phyloP scores from a whole-genome alignment of 2,329 filamentous ascomycete species.

The Arthrobotrys entomopaga region DNA sequence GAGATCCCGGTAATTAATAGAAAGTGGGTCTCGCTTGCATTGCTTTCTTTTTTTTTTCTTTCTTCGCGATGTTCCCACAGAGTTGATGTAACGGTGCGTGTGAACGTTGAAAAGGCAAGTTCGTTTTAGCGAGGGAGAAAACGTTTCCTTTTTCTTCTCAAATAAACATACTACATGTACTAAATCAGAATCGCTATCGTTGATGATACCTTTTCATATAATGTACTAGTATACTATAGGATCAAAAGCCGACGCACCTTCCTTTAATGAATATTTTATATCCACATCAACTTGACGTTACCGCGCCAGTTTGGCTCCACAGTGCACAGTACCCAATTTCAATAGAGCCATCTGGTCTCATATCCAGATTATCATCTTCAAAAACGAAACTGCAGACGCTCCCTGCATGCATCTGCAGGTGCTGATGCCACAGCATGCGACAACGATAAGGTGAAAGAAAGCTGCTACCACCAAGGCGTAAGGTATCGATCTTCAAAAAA shows the following conservation, averaged over 20 bases:
- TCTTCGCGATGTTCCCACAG: conserved; percentile 46
- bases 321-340: not conserved
- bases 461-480: not conserved
- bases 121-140: too few relatives aligned
- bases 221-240: too few relatives aligned
- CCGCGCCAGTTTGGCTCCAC: conserved; percentile 11
- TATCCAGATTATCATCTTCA: too few relatives aligned
- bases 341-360: too few relatives aligned
- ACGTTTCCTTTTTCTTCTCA: too few relatives aligned
- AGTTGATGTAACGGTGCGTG: conserved; percentile 53
- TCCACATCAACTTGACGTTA: not conserved
- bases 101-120: too few relatives aligned
- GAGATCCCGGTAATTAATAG: too few relatives aligned
- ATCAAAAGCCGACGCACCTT: conserved; percentile 14
- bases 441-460: not conserved
- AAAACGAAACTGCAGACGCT: too few relatives aligned
- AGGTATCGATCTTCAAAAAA: too few relatives aligned
- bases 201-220: too few relatives aligned
- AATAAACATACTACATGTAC: too few relatives aligned
- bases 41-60: conserved; percentile 50
- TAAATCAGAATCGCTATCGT: too few relatives aligned
- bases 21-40: conserved; percentile 40
- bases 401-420: conserved; percentile 15
- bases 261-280: conserved; percentile 31
- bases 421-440: conserved; percentile 31